Evolutionary conservation across 495 filamentous ascomycete genomes (phyloP).

Genomic region (Talaromyces ruber): DNA sequence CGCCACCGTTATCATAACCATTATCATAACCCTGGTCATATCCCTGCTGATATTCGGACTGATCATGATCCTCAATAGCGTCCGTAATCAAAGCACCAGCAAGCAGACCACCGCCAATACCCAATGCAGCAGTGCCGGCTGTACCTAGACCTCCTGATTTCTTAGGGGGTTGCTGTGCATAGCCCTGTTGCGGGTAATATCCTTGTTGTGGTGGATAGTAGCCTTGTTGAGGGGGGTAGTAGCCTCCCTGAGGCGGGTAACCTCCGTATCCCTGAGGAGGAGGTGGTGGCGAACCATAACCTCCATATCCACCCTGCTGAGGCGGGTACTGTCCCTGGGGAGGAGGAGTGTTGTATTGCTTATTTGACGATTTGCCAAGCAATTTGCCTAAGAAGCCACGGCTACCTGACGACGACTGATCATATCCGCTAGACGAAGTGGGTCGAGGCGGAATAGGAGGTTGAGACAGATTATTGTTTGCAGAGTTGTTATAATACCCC

Average conservation of each 20-base stretch:
- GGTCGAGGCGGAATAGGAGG: conserved; percentile 10
- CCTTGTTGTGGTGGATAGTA: conserved; percentile 11
- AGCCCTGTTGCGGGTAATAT: neutral
- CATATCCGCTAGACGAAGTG: conserved; percentile 16
- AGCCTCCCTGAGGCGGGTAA: conserved; percentile 35
- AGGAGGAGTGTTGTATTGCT: conserved; percentile 3
- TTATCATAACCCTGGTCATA: conserved; percentile 31
- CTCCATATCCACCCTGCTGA: conserved; percentile 21
- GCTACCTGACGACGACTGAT: conserved; percentile 10
- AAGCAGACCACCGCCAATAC: conserved; percentile 66
- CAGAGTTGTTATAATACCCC: conserved; percentile 32
- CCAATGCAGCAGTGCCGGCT: conserved; percentile 61
- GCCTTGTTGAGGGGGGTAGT: conserved; percentile 18
- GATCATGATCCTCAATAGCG: conserved; percentile 50
- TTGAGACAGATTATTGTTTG: neutral
- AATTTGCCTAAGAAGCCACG: conserved; percentile 43
- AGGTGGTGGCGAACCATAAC: conserved; percentile 22
- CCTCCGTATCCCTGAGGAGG: conserved; percentile 18
- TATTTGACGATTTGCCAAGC: conserved; percentile 30
- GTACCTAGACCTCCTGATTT: conserved; percentile 1
- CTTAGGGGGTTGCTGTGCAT: neutral
- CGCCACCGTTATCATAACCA: conserved; percentile 38
- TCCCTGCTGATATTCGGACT: conserved; percentile 38
- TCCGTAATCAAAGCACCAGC: conserved; percentile 63
- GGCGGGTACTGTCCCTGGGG: conserved; percentile 11